Evolutionary conservation across 208 protist genomes (phyloP).

Genomic region (Acanthamoeba triangularis): DNA sequence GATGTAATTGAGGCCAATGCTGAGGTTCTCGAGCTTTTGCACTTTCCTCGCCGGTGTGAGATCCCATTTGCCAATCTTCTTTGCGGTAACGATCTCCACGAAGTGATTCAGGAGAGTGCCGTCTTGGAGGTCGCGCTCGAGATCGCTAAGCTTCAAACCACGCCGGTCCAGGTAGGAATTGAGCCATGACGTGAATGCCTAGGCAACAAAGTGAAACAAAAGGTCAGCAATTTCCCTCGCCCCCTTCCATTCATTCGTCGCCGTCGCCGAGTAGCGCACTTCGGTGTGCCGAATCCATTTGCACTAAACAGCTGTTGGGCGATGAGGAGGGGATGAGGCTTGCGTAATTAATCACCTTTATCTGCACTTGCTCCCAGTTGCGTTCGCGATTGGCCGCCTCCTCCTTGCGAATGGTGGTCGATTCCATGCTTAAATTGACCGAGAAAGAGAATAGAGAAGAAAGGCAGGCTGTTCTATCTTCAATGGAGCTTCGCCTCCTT

Average conservation of each 20-base stretch:
- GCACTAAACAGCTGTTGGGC: no score
- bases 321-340: neutral
- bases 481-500: neutral
- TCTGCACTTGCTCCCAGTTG: constrained; percentile 56
- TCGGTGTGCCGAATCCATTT: no score
- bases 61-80: constrained; percentile 72
- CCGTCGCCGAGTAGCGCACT: no score
- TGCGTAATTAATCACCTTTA: neutral
- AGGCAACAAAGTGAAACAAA: neutral
- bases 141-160: neutral
- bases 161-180: constrained; percentile 65
- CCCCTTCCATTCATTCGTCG: no score
- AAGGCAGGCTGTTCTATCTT: no score
- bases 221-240: neutral
- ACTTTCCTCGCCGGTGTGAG: neutral
- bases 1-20: constrained; percentile 68
- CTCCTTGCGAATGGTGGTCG: neutral
- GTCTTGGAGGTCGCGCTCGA: constrained; percentile 5
- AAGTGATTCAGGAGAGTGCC: constrained; percentile 63
- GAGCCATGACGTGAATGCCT: constrained; percentile 63
- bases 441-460: neutral
- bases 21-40: constrained; percentile 67
- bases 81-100: neutral
- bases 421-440: constrained; percentile 7
- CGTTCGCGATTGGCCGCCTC: neutral